phyloP scores from a whole-genome alignment of 108 stramenopile genomes.

The Skeletonema marinoi region DNA sequence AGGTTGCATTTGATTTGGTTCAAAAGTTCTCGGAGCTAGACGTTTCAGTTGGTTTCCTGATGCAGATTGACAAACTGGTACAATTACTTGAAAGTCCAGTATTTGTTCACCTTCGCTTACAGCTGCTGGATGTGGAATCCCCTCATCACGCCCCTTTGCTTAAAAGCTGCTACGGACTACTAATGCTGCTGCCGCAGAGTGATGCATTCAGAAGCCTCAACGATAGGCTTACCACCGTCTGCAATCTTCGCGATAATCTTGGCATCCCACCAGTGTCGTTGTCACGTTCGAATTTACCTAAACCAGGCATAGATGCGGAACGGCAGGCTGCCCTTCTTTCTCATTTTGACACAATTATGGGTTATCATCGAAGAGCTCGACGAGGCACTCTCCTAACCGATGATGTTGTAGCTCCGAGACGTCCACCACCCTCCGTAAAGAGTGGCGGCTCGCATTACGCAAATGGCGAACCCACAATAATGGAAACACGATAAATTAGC shows the following conservation, averaged over 20 bases:
- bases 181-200: slow-evolving; percentile 95
- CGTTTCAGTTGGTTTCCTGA: slow-evolving; percentile 95
- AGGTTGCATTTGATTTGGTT: slow-evolving; percentile 91
- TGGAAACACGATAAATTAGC: not conserved
- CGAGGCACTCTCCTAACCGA: slow-evolving; percentile 23
- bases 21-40: slow-evolving; percentile 88
- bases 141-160: slow-evolving; percentile 87
- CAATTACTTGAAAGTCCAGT: slow-evolving; percentile 97
- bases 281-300: not conserved
- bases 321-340: slow-evolving; percentile 35
- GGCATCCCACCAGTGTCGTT: slow-evolving; percentile 51
- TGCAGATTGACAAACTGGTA: slow-evolving; percentile 98
- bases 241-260: slow-evolving; percentile 87
- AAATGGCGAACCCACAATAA: not conserved
- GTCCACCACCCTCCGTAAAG: not conserved
- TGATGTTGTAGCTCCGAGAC: not conserved
- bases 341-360: slow-evolving; percentile 48
- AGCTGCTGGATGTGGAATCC: slow-evolving; percentile 92
- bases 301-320: not conserved
- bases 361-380: slow-evolving; percentile 43
- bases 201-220: slow-evolving; percentile 89
- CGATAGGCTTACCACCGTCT: slow-evolving; percentile 85
- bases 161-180: slow-evolving; percentile 92
- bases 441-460: not conserved
- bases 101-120: slow-evolving; percentile 95